phyloP scores from a whole-genome alignment of 306 rosid species.

The Gynostemma pentaphyllum region DNA sequence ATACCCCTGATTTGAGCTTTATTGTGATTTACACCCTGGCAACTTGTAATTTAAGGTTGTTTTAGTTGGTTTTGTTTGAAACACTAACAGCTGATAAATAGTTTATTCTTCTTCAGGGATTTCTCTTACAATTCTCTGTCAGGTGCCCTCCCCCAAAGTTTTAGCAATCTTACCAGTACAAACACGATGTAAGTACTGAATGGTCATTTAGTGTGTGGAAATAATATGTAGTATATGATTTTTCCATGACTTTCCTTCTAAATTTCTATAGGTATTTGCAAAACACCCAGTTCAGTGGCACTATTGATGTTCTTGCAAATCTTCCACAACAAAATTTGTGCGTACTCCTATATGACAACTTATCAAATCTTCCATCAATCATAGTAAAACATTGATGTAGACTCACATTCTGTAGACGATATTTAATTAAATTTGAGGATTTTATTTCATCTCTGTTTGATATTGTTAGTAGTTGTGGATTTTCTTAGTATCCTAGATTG shows the following conservation, averaged over 20 bases:
- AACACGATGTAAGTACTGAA: constrained; percentile 43
- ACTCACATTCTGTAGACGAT: too few relatives aligned
- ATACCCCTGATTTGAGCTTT: too few relatives aligned
- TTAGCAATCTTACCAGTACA: constrained; percentile 70
- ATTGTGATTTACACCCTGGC: too few relatives aligned
- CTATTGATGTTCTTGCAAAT: constrained; percentile 67
- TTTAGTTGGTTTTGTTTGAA: not conserved
- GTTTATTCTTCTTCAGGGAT: constrained; percentile 23
- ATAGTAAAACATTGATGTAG: too few relatives aligned
- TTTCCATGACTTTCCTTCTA: constrained; percentile 16
- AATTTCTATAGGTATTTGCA: constrained; percentile 51
- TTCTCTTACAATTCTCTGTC: constrained; percentile 67
- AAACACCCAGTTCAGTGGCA: constrained; percentile 79
- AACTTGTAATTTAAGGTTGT: not conserved
- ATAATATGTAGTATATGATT: constrained; percentile 15
- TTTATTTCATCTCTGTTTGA: too few relatives aligned
- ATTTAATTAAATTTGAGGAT: too few relatives aligned
- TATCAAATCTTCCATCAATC: too few relatives aligned
- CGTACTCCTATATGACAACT: constrained; percentile 18
- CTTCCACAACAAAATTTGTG: constrained; percentile 76
- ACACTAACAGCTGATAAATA: not conserved
- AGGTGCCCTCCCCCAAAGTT: constrained; percentile 69
- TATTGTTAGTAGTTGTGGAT: too few relatives aligned
- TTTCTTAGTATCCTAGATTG: too few relatives aligned
- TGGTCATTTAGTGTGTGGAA: not conserved